Percentiles rank a stretch among this genome's conserved stretches.
Conservation (phyloP, 2,329 filamentous ascomycete species). For the Phaeosphaeriaceae sp. region DNA sequence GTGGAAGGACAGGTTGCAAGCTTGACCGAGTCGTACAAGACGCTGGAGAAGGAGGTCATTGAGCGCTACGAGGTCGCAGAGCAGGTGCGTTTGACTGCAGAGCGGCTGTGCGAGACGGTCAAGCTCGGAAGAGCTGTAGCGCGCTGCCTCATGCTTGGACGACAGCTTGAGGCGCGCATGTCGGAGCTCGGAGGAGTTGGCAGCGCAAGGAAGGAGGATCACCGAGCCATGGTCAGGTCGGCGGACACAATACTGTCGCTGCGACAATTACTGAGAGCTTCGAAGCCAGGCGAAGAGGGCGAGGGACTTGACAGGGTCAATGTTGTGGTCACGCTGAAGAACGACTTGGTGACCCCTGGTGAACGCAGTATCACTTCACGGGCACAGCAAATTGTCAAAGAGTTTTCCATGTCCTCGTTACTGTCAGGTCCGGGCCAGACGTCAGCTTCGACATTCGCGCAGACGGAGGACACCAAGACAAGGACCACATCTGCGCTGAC, state of each 20-base stretch:
- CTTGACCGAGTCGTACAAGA: slow-evolving; percentile 83
- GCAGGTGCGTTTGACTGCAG: slow-evolving; percentile 78
- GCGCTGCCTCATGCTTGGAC: slow-evolving; percentile 79
- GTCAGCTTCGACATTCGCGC: slow-evolving; percentile 60
- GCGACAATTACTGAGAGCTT: slow-evolving; percentile 73
- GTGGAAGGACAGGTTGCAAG: slow-evolving; percentile 81
- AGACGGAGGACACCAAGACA: slow-evolving; percentile 77
- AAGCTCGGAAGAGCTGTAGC: slow-evolving; percentile 78
- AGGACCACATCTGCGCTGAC: slow-evolving; percentile 76
- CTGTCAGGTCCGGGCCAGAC: slow-evolving; percentile 44
- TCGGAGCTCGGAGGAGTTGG: slow-evolving; percentile 68
- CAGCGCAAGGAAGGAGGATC: slow-evolving; percentile 69
- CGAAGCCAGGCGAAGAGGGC: slow-evolving; percentile 76
- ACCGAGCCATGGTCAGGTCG: slow-evolving; percentile 81
- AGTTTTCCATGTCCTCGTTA: slow-evolving; percentile 77
- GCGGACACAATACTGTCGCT: slow-evolving; percentile 80
- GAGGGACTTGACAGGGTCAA: slow-evolving; percentile 77
- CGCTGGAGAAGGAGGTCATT: slow-evolving; percentile 85
- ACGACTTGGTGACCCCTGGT: slow-evolving; percentile 72
- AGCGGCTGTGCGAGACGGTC: slow-evolving; percentile 81
- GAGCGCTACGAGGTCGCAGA: slow-evolving; percentile 86
- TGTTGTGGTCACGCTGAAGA: slow-evolving; percentile 74
- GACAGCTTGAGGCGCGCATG: slow-evolving; percentile 88
- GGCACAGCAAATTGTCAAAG: slow-evolving; percentile 80
- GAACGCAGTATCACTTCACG: slow-evolving; percentile 77